Percentiles rank a stretch among this genome's conserved stretches.
Conservation (phyloP, 2,329 filamentous ascomycete species). For the Penicillium sp. region DNA sequence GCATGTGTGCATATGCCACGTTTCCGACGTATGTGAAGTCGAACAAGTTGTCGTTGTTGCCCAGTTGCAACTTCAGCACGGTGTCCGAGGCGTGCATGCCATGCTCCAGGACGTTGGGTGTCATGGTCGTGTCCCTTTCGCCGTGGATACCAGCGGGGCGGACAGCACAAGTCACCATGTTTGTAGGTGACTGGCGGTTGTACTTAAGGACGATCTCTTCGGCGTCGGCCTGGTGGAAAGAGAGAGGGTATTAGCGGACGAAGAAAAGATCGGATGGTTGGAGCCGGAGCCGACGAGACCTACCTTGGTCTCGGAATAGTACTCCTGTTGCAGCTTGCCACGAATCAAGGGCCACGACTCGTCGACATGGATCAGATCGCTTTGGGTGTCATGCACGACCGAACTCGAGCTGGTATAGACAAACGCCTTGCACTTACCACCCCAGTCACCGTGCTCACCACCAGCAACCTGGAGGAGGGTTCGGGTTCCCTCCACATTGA, state of each 20-base stretch:
- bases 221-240: conserved; percentile 63
- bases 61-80: conserved; percentile 76
- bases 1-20: conserved; percentile 74
- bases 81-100: conserved; percentile 57
- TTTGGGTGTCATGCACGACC: conserved; percentile 77
- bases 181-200: conserved; percentile 59
- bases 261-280: conserved; percentile 1
- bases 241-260: background rate
- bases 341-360: conserved; percentile 77
- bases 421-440: conserved; percentile 65
- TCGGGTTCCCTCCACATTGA: conserved; percentile 85
- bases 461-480: conserved; percentile 68
- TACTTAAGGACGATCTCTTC: conserved; percentile 77
- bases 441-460: conserved; percentile 62
- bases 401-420: conserved; percentile 91
- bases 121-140: conserved; percentile 76
- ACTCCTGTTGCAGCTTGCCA: conserved; percentile 69
- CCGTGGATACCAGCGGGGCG: conserved; percentile 89
- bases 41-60: conserved; percentile 67
- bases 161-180: conserved; percentile 74
- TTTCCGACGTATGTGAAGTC: conserved; percentile 71
- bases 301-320: conserved; percentile 91
- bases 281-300: conserved; percentile 3
- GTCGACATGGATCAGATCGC: conserved; percentile 78
- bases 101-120: conserved; percentile 71